Evolutionary conservation across 352 stramenopile genomes (phyloP).

Genomic region (Pythium insidiosum): DNA sequence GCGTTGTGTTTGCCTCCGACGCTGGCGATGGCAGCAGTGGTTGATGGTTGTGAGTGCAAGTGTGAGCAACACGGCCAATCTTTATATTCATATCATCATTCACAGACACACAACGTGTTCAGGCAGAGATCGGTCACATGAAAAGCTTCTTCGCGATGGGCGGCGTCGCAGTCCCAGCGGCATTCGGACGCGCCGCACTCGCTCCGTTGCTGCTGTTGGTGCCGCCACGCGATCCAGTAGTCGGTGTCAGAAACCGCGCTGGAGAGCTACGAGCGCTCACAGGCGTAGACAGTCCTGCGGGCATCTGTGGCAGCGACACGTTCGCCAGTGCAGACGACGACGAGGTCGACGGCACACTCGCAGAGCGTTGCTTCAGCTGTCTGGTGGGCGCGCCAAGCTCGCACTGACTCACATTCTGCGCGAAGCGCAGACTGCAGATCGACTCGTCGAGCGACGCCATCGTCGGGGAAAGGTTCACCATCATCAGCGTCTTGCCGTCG

Average conservation of each 20-base stretch:
- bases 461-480: constrained; percentile 98
- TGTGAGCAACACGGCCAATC: not conserved
- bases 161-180: constrained; percentile 5
- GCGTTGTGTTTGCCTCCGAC: no score
- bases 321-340: constrained; percentile 17
- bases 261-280: constrained; percentile 10
- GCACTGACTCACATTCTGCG: constrained; percentile 95
- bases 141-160: constrained; percentile 24
- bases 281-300: no score
- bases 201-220: not conserved
- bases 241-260: constrained; percentile 8
- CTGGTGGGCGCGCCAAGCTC: constrained; percentile 93
- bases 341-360: constrained; percentile 9
- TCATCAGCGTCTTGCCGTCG: constrained; percentile 99
- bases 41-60: no score
- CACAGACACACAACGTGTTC: not conserved
- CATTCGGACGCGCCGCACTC: not conserved
- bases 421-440: constrained; percentile 98
- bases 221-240: no score
- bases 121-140: not conserved
- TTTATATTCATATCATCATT: not conserved
- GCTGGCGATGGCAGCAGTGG: no score
- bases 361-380: constrained; percentile 66
- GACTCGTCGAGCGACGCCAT: constrained; percentile 93
- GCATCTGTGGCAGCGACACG: constrained; percentile 7